Evolutionary conservation across 1,284 basidiomycete species (phyloP).

Genomic region (Sanghuangporus weigelae): DNA sequence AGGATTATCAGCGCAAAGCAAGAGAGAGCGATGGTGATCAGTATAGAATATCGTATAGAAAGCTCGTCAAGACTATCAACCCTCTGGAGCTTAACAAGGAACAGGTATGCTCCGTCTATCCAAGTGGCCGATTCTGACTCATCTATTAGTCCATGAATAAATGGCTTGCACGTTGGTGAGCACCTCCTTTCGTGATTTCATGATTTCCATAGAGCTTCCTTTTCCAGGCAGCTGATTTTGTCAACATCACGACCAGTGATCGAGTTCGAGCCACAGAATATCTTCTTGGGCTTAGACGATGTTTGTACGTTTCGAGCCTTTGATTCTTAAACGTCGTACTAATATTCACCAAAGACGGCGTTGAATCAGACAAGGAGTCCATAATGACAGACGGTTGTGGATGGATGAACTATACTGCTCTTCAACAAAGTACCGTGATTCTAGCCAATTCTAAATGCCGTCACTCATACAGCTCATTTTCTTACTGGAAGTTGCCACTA

Average conservation of each 20-base stretch:
- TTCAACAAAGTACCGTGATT: not conserved
- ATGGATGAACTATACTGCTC: constrained; percentile 55
- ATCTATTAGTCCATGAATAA: constrained; percentile 59
- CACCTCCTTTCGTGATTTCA: not conserved
- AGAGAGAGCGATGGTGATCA: constrained; percentile 39
- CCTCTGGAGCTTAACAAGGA: constrained; percentile 44
- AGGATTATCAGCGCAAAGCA: constrained; percentile 35
- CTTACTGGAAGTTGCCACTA: constrained; percentile 31
- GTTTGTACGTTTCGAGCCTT: not conserved
- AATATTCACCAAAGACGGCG: constrained; percentile 26
- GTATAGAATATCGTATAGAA: constrained; percentile 37
- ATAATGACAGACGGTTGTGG: constrained; percentile 72
- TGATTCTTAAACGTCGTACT: not conserved
- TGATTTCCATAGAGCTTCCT: not conserved
- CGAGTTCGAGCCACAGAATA: constrained; percentile 43
- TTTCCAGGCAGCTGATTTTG: constrained; percentile 37
- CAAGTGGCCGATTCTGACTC: not conserved
- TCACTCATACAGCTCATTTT: constrained; percentile 28
- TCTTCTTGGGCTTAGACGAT: constrained; percentile 42
- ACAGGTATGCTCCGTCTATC: constrained; percentile 41
- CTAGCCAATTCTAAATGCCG: not conserved
- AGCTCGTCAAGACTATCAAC: constrained; percentile 61
- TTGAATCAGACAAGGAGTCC: constrained; percentile 38
- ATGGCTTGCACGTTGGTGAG: constrained; percentile 56
- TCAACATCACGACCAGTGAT: constrained; percentile 63